Evolutionary conservation across 2,329 filamentous ascomycete genomes (phyloP), one percentile per base, ranked within the genome.

Genomic region (Colletotrichum sansevieriae): DNA sequence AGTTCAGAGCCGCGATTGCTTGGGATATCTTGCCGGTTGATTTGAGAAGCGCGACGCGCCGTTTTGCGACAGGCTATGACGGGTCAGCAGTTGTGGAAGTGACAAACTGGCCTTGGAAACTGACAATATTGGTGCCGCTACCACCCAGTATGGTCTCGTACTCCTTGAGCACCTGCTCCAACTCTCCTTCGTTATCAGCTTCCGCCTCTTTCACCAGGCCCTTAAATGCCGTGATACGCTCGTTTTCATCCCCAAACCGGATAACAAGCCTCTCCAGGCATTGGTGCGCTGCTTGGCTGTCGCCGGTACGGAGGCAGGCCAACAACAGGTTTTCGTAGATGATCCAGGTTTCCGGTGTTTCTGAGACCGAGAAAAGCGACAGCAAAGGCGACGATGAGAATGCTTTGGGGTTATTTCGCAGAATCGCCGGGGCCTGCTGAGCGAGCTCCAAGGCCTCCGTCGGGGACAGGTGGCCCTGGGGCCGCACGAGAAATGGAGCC

Each of bases 241-340:
- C 94, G 79, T 98, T 97, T 41, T 88, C 85, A 29, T 87, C 83
- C 29, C 95, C 95, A 77, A 99, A 99, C 56, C 96, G 92, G 68
- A 87, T 83, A 4, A 89, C 90, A 52, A 99, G 86, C 70, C 91
- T 88, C 75, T 92, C 88, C 43, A 98, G 85, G 76, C 92, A 93
- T 73, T 90, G 79, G 72, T 89, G 88, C 25, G 96, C 96, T 25
- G 92, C 88, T 71, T 88, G 83, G 74, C 97, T 91, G 78, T 98
- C 93, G 62, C 93, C 92, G 0, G 93, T 94, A 58, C 93, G 91
- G 43, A 99, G 87, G 75, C 93, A 96, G 35, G 94, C 90, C 39
- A 96, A 83, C 73, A 98, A 83, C 18, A 98, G 86, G 77, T 97
- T 96, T 81, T 98, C 95, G 79, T 96, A 92, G 49, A 88, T 89